Conservation (phyloP, 768 basidiomycete species). For the Tulasnella sp. region DNA sequence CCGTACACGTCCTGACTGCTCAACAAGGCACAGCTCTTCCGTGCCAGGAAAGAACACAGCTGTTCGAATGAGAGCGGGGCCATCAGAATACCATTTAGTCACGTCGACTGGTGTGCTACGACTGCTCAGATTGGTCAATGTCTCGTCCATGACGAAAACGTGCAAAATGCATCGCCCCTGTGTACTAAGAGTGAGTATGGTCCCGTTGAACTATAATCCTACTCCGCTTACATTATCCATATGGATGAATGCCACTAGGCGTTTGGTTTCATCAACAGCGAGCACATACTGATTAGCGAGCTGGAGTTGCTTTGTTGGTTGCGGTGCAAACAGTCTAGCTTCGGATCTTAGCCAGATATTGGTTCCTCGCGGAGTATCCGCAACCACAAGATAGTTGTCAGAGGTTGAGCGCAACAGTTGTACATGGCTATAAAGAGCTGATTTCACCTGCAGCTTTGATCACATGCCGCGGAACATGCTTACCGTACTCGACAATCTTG, state of each 20-base stretch:
- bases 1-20: slow-evolving; percentile 33
- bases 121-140: slow-evolving; percentile 29
- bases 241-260: slow-evolving; percentile 30
- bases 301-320: slow-evolving; percentile 29
- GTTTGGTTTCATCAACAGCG: slow-evolving; percentile 42
- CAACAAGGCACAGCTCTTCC: slow-evolving; percentile 44
- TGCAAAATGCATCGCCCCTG: slow-evolving; percentile 29
- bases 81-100: slow-evolving; percentile 32
- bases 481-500: slow-evolving; percentile 28
- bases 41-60: slow-evolving; percentile 38
- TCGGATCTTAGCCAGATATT: too few relatives aligned
- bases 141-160: slow-evolving; percentile 36
- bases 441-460: neutral
- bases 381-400: slow-evolving; percentile 33
- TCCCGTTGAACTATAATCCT: neutral
- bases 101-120: slow-evolving; percentile 35
- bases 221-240: neutral
- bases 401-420: slow-evolving; percentile 39
- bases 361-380: slow-evolving; percentile 28
- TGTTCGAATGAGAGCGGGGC: slow-evolving; percentile 24
- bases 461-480: slow-evolving; percentile 14
- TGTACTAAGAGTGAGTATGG: neutral
- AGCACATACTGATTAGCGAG: slow-evolving; percentile 35
- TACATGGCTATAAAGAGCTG: slow-evolving; percentile 22
- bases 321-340: slow-evolving; percentile 22